These are phyloP conservation scores for Stemphylium lycopersici DNA, from an alignment of 2,329 filamentous ascomycete genomes.

Conservation along the genomic window DNA sequence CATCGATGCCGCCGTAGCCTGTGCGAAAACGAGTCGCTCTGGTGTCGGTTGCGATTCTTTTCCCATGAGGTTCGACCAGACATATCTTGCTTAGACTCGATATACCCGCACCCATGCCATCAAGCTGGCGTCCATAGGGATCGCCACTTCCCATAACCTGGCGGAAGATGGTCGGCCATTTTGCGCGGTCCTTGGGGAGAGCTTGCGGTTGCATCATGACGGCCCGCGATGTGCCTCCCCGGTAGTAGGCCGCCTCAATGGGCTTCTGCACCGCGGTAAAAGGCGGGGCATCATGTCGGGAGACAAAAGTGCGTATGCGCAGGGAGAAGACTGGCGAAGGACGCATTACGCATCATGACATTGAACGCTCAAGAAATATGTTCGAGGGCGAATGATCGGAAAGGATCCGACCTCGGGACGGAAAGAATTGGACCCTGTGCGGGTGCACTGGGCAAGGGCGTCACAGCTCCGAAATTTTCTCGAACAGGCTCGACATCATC, in stretches of 20 bases:
- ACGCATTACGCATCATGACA: constrained; percentile 32
- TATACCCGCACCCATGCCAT: constrained; percentile 73
- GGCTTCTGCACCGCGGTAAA: constrained; percentile 23
- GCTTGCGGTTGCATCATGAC: constrained; percentile 64
- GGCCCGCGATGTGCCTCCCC: constrained; percentile 73
- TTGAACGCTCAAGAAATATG: constrained; percentile 1
- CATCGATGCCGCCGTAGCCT: constrained; percentile 20
- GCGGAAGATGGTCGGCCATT: constrained; percentile 63
- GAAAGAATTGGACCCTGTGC: constrained; percentile 26
- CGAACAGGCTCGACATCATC: constrained; percentile 27
- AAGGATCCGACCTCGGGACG: constrained; percentile 16
- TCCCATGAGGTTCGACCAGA: constrained; percentile 58
- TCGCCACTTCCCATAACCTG: constrained; percentile 69
- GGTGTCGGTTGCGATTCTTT: not conserved
- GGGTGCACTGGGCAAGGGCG: constrained; percentile 6
- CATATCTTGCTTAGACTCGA: constrained; percentile 75
- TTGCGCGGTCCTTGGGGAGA: constrained; percentile 54
- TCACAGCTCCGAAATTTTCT: constrained; percentile 27
- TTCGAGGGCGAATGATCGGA: constrained; percentile 19
- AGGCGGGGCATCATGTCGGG: constrained; percentile 12
- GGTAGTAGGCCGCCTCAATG: constrained; percentile 63
- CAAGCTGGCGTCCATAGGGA: constrained; percentile 70
- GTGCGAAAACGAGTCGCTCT: constrained; percentile 12
- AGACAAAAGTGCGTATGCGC: constrained; percentile 20
- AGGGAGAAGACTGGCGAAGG: constrained; percentile 24